Base-by-base conservation (phyloP, 345 rosid genomes). In the Schrenkiella parvula region DNA sequence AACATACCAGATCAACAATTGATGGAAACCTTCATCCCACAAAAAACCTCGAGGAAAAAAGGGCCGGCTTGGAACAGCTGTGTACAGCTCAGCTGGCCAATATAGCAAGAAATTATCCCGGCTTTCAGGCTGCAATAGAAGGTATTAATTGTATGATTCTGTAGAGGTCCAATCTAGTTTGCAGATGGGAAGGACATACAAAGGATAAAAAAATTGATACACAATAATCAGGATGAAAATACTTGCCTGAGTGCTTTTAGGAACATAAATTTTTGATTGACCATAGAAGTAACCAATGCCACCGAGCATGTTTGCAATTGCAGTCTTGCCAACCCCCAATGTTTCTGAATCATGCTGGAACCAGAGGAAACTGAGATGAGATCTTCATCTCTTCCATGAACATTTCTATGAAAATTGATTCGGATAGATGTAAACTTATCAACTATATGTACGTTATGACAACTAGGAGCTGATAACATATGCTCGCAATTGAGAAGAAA, bases 1-100 rank as follows among this genome's bases (percentile, higher is more conserved):
- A 76, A 83, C 96, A 74, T 52, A 95, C 98, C 99, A 81, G 85
- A 95, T 88, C 75, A 90, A 73, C 73, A 95, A 75, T 73, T 95
- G 99, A 85, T 92, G 98, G 79, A 92, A 95, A 64, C 99, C 99
- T 89, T 95, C 99, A 76, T 95, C 97, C 98, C 99, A 95, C 32
- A 88, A 75, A 78, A 95, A 95, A 21, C 99, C 98, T 84, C 98
- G 87, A 6, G 99, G 99, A 69, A 92, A 95, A 81, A 95, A 85
- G 8, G 98, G 93, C 61, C 99, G 86, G 79, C 99, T 88, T 34
- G 99, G 99, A 73, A 95, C 99, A 48, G 99, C 97, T 12, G 99
- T 87, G 82, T 85, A 88, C 63, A 95, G 92, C 83, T 91, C 98
- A 64, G 99, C 99, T 39, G 98, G 99, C 99, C 99, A 95, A 77